These are phyloP conservation scores for Ballota nigra DNA, from an alignment of 257 asterid genomes.

Conservation along the genomic window DNA sequence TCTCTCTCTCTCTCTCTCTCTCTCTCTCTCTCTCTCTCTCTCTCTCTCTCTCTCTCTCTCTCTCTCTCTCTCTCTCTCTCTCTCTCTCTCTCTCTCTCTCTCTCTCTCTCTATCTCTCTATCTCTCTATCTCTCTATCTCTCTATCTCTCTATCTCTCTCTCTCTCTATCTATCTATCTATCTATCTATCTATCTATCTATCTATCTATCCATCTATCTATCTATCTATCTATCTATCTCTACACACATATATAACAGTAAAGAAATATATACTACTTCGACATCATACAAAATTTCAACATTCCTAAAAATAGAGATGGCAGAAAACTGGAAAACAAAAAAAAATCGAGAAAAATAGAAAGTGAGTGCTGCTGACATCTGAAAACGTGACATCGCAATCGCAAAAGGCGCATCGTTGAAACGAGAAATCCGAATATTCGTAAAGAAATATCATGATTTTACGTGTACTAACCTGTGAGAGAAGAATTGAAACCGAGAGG, in stretches of 20 bases:
- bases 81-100: no score
- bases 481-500: neutral
- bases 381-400: conserved; percentile 7
- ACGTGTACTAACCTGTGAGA: conserved; percentile 16
- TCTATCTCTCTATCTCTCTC: no score
- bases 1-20: no score
- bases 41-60: no score
- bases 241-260: neutral
- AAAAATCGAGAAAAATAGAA: neutral
- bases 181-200: no score
- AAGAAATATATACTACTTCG: neutral
- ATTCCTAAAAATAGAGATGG: neutral
- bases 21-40: no score
- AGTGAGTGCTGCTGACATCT: neutral
- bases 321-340: neutral
- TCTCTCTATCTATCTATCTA: no score
- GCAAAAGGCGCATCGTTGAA: neutral
- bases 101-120: no score
- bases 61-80: no score
- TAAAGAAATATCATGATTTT: neutral
- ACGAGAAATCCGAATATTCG: neutral
- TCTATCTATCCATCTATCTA: no score
- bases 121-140: no score
- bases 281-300: conserved; percentile 15
- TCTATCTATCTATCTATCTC: no score